These are phyloP conservation scores for Lobosporangium transversale DNA, from an alignment of 192 early-diverging fungal species.

Conservation along the genomic window DNA sequence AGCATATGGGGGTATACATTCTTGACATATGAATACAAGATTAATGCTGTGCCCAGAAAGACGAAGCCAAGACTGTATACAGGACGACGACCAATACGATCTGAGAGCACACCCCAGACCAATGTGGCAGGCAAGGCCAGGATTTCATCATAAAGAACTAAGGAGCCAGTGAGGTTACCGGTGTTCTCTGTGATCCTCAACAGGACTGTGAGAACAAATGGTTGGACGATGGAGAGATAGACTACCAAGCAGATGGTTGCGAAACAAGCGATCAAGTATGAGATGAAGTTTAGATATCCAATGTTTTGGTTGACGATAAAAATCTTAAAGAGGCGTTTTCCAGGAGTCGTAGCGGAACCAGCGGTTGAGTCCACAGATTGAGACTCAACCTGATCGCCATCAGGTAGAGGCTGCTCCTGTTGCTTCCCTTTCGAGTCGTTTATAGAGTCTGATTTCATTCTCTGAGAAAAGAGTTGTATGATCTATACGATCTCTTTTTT, in stretches of 20 bases:
- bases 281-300: conserved; percentile 34
- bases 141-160: conserved; percentile 74
- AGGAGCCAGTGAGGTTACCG: conserved; percentile 61
- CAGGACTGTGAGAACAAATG: conserved; percentile 48
- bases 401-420: background rate
- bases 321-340: conserved; percentile 32
- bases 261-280: conserved; percentile 33
- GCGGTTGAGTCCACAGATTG: no score
- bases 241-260: conserved; percentile 1
- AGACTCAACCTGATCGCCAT: background rate
- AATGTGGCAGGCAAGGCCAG: conserved; percentile 62
- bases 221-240: conserved; percentile 55
- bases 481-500: no score
- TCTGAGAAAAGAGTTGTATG: background rate
- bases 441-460: background rate
- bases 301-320: conserved; percentile 44
- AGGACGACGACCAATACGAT: conserved; percentile 63
- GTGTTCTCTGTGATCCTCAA: conserved; percentile 17
- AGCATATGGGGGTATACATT: conserved; percentile 70
- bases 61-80: conserved; percentile 64
- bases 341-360: background rate
- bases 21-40: conserved; percentile 60
- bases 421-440: background rate
- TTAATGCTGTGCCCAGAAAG: conserved; percentile 62
- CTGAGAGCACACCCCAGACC: conserved; percentile 71